Percentiles rank a stretch among this genome's conserved stretches.
These are phyloP conservation scores for Botryococcus braunii DNA, from an alignment of 163 green algal species.

Conservation along the genomic window DNA sequence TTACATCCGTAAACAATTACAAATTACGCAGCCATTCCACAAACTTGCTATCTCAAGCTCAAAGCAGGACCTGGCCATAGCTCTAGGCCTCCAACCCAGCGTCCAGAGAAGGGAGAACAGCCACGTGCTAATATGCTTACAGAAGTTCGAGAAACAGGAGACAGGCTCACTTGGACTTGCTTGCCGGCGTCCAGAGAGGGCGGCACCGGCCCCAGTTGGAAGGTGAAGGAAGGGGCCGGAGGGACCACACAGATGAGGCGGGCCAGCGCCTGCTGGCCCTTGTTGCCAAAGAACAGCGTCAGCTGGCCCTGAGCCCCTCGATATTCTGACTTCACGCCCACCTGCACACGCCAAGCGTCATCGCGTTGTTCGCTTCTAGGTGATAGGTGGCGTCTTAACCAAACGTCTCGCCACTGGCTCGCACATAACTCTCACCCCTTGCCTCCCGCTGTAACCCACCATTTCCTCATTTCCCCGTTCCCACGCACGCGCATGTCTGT, in stretches of 20 bases:
- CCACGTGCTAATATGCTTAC: no score
- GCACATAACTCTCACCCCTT: no score
- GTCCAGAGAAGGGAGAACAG: no score
- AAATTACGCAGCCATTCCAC: no score
- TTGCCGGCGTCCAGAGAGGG: constrained; percentile 57
- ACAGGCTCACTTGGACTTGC: constrained; percentile 52
- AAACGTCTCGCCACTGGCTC: no score
- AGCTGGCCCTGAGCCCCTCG: constrained; percentile 45
- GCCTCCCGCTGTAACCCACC: no score
- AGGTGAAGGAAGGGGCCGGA: constrained; percentile 27
- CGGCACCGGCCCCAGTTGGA: constrained; percentile 43
- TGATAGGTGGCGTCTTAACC: no score
- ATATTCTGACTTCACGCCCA: constrained; percentile 79
- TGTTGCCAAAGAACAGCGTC: constrained; percentile 91
- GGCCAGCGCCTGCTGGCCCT: constrained; percentile 45
- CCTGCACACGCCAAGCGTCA: constrained; percentile 25
- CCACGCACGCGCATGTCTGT: no score
- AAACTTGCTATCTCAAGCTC: background rate
- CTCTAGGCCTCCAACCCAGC: no score
- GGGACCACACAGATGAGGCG: constrained; percentile 32
- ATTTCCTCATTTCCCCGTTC: no score
- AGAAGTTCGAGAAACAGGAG: background rate
- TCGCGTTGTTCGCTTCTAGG: no score
- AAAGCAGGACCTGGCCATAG: background rate
- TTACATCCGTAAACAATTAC: no score